Conservation (phyloP, 176 grass and related monocot species). For the Hyparrhenia diplandra region DNA sequence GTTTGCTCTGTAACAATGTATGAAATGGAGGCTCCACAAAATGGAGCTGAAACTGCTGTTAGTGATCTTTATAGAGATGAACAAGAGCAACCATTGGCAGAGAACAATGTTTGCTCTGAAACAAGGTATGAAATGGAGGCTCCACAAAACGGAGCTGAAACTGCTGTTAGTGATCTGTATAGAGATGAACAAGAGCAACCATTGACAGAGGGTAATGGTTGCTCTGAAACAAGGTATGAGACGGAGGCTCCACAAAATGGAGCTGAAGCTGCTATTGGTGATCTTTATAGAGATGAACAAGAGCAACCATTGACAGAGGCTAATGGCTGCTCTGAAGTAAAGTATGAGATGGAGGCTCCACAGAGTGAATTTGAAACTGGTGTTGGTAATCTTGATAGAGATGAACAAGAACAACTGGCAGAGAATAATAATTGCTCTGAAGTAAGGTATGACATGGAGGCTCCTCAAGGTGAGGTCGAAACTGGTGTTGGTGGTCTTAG, state of each 20-base stretch:
- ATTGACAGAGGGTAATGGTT: neutral
- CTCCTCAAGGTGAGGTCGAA: slow-evolving; percentile 19
- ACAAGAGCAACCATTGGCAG: neutral
- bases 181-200: too few relatives aligned
- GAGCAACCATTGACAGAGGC: neutral
- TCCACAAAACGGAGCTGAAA: too few relatives aligned
- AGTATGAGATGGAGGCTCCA: slow-evolving; percentile 15
- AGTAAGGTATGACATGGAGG: neutral
- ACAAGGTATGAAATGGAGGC: too few relatives aligned
- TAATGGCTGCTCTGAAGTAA: neutral
- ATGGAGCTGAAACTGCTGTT: slow-evolving; percentile 15
- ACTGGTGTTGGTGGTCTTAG: slow-evolving; percentile 10
- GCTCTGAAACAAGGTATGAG: neutral
- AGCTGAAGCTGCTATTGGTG: slow-evolving; percentile 13
- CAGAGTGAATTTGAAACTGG: slow-evolving; percentile 23
- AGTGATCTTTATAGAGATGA: too few relatives aligned
- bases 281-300: slow-evolving; percentile 28
- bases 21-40: too few relatives aligned
- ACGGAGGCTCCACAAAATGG: slow-evolving; percentile 5
- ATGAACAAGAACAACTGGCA: slow-evolving; percentile 15
- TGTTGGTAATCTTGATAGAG: slow-evolving; percentile 15
- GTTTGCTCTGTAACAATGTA: too few relatives aligned
- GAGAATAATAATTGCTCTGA: neutral
- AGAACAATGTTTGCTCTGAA: too few relatives aligned
- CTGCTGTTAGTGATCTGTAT: too few relatives aligned